Percentiles rank a stretch among this genome's conserved stretches.
Conservation (phyloP, 768 basidiomycete species). For the Rhizopogon vulgaris region DNA sequence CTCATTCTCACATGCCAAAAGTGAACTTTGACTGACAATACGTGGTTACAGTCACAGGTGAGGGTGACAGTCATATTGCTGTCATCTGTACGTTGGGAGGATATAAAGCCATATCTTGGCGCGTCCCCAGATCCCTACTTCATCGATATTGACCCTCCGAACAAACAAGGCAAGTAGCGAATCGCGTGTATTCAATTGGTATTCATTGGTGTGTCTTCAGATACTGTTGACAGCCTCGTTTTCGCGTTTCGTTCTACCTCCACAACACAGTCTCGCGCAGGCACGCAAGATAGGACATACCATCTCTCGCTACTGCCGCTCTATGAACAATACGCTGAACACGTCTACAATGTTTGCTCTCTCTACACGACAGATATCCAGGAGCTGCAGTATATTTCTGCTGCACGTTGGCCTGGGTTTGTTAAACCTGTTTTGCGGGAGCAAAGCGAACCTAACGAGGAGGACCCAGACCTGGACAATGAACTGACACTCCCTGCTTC, state of each 20-base stretch:
- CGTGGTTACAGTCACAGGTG: conserved; percentile 42
- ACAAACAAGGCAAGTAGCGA: conserved; percentile 48
- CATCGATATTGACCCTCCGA: conserved; percentile 45
- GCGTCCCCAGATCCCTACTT: conserved; percentile 71
- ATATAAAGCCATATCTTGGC: conserved; percentile 62
- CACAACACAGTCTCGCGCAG: background rate
- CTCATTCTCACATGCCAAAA: background rate
- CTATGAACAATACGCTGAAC: conserved; percentile 56
- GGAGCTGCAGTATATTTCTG: conserved; percentile 71
- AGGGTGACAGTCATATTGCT: conserved; percentile 57
- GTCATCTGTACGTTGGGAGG: conserved; percentile 64
- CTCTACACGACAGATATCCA: conserved; percentile 60
- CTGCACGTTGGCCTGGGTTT: conserved; percentile 79
- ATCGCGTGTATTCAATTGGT: background rate
- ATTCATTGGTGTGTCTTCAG: conserved; percentile 12
- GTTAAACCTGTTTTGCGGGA: conserved; percentile 61
- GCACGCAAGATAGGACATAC: conserved; percentile 30
- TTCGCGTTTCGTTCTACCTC: conserved; percentile 29
- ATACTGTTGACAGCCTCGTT: conserved; percentile 30
- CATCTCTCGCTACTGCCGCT: conserved; percentile 51
- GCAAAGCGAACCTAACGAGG: conserved; percentile 20
- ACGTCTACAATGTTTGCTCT: conserved; percentile 55
- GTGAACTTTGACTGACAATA: conserved; percentile 1
- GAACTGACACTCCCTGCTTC: conserved; percentile 39
- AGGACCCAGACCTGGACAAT: conserved; percentile 16